phyloP scores from a whole-genome alignment of 2,329 filamentous ascomycete species.

The Cytospora schulzeri region DNA sequence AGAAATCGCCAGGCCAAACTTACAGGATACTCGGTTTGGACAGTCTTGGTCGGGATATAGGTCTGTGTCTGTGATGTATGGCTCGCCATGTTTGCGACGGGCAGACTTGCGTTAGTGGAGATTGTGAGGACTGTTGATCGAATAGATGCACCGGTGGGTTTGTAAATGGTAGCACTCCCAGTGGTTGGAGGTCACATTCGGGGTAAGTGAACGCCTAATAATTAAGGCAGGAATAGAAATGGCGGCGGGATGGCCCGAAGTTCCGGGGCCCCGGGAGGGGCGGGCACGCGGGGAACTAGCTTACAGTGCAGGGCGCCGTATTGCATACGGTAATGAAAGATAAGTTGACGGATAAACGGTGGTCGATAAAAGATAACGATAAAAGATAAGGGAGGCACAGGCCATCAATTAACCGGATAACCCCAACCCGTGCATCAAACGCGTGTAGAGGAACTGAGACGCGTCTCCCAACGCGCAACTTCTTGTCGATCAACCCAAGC shows the following conservation, averaged over 20 bases:
- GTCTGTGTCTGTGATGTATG: conserved; percentile 38
- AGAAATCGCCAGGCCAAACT: conserved; percentile 42
- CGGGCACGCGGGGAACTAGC: background rate
- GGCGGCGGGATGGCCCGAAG: conserved; percentile 11
- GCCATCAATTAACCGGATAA: conserved; percentile 17
- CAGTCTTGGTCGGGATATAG: conserved; percentile 74
- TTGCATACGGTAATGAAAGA: too few relatives aligned
- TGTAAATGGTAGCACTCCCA: conserved; percentile 24
- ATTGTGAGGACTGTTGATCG: conserved; percentile 15
- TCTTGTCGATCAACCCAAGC: background rate
- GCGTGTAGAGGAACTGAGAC: conserved; percentile 19
- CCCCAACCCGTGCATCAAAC: conserved; percentile 13
- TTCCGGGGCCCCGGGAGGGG: background rate
- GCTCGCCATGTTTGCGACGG: conserved; percentile 43
- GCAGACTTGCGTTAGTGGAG: conserved; percentile 26
- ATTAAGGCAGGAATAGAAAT: background rate
- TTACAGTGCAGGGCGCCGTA: too few relatives aligned
- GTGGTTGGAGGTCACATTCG: conserved; percentile 18
- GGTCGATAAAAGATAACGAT: too few relatives aligned
- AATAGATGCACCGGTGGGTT: background rate
- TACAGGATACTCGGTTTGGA: conserved; percentile 86
- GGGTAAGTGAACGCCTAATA: background rate
- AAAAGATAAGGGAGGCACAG: conserved; percentile 12
- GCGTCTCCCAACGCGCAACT: conserved; percentile 16
- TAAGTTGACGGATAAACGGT: too few relatives aligned